Base-by-base conservation (phyloP, 352 stramenopile genomes). In the Phytopythium cucurbitacearum region DNA sequence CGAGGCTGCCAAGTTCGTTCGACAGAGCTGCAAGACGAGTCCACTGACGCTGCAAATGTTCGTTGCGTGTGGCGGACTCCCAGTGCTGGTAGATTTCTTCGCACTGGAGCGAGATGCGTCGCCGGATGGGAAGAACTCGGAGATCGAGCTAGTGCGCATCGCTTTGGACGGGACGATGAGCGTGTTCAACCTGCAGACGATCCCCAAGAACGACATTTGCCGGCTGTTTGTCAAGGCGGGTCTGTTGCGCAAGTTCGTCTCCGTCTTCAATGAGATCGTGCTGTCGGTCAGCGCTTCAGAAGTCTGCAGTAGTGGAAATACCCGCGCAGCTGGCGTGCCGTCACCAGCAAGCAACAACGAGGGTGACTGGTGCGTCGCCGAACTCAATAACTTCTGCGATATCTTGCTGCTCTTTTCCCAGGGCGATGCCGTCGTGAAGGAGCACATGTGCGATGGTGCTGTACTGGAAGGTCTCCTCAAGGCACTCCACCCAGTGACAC, bases 201-300 rank as follows among this genome's bases (percentile, higher is more conserved):
- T 97, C 44, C 85, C 85, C 3, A 97, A 96, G 52, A 95, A 96
- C 60, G 91, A 98, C 51, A 97, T 97, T 58, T 98, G 91, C 57
- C 82, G 91, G 9, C 76, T 98, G n/a, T 97, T 98, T 61, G 87
- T 97, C 5, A 97, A 97, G 59, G 81, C 94, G 0, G 91, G 91
- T 0, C 60, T 98, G 8, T 67, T 98, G 7, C 77, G 79, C 34
- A 91, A 94, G 65, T 93, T 97, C 42, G 76, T 97, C 39, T 59
- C 81, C 1, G 84, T 96, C 0, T 96, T 96, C 61, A 84, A 85
- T 16, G 82, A 89, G 34, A 87, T 95, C 43, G 67, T 85, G 13
- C 48, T 59, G 0, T 62, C 66, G 1, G 57, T 89, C 9, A 60
- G 59, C 48, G 54, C 41, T 7, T 11, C 36, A 7, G 52, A 70